Conservation (phyloP, 2,329 filamentous ascomycete species). For the Ambrosiella cleistominuta region DNA sequence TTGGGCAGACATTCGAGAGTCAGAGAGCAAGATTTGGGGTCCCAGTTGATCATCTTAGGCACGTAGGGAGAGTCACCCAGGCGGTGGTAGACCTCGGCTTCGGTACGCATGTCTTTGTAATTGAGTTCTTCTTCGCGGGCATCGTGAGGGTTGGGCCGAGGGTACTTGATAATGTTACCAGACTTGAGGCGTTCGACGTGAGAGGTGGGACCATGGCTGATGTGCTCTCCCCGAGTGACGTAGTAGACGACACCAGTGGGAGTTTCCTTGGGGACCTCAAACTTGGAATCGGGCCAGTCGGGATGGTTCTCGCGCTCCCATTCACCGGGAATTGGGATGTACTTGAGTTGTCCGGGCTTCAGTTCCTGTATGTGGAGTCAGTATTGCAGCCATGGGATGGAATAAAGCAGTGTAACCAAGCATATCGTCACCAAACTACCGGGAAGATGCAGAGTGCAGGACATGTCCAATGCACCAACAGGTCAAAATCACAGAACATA, state of each 20-base stretch:
- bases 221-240: slow-evolving; percentile 14
- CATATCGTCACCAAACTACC: not conserved
- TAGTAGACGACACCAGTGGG: slow-evolving; percentile 15
- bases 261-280: slow-evolving; percentile 14
- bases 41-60: slow-evolving; percentile 15
- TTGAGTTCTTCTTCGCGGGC: slow-evolving; percentile 14
- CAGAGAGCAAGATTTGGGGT: slow-evolving; percentile 15
- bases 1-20: slow-evolving; percentile 18
- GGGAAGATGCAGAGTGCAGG: not conserved
- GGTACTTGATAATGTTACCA: slow-evolving; percentile 16
- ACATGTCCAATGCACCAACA: not conserved
- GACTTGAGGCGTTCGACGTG: slow-evolving; percentile 15
- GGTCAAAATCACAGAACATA: not conserved
- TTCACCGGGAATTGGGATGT: slow-evolving; percentile 14
- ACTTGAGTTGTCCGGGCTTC: slow-evolving; percentile 12
- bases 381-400: not conserved
- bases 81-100: slow-evolving; percentile 17
- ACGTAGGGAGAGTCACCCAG: slow-evolving; percentile 15
- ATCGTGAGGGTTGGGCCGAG: slow-evolving; percentile 15
- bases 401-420: not conserved
- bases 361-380: slow-evolving; percentile 5
- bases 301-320: slow-evolving; percentile 15
- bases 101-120: slow-evolving; percentile 13
- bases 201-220: slow-evolving; percentile 14
- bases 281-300: slow-evolving; percentile 15